Base-by-base conservation (phyloP, 805 yeast genomes). In the Lachancea meyersii region DNA sequence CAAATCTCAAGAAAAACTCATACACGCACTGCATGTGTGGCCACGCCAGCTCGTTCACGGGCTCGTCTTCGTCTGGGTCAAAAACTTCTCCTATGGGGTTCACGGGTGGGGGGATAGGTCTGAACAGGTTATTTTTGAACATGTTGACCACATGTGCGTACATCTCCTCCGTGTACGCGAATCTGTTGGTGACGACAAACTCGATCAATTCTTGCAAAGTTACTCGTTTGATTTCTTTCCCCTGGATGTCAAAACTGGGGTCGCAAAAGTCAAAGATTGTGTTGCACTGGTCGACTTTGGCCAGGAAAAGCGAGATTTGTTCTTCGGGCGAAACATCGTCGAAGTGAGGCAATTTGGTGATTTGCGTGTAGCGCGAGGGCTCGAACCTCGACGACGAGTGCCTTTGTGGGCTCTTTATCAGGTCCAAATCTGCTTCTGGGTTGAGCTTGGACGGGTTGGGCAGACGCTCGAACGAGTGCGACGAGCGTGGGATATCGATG, bases 31-130 rank as follows among this genome's bases (percentile, higher is more conserved):
- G 95, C 97, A 93, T 93, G 63, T 93, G 98, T 10, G 97, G 96
- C 98, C 98, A 93, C 8, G 97, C 89, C 49, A 91, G 77, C 62
- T 93, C 97, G 54, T 80, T 79, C 30, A 93, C 95, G 2, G 97
- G 97, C 65, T 93, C 98, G 68, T 93, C 98, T 67, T 93, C 98
- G 66, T 93, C 98, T 1, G 98, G 98, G 57, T 93, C 98, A 64
- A 77, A 93, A 31, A 91, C 77, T 51, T 93, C 98, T 30, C 98
- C 98, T 35, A 89, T 76, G 4, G 97, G 97, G 61, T 93, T 93
- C 28, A 89, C 96, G 1, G 97, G 97, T 1, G 98, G 98, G 3
- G 98, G 97, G 38, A 93, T 87, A 24, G 97, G 96, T 58, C 98
- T 77, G 65, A 93, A 89, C 43, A 93, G 73, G 65, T 93, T 93